phyloP scores from a whole-genome alignment of 1,284 basidiomycete species.

The Lentinula novae-zelandiae region DNA sequence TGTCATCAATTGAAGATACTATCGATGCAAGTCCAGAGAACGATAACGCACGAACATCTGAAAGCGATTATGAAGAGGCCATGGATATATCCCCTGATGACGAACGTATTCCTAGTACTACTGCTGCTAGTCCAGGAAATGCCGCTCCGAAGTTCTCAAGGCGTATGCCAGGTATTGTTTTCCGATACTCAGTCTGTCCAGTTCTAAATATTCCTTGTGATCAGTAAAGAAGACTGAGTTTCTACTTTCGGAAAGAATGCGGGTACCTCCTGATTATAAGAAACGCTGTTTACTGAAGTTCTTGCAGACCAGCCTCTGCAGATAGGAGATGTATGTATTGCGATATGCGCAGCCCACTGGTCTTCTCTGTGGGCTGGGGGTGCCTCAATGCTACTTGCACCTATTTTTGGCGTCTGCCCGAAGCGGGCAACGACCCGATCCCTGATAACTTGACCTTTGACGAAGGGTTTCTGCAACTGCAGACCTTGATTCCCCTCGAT shows the following conservation, averaged over 20 bases:
- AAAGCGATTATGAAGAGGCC: background rate
- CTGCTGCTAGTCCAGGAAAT: background rate
- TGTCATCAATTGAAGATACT: background rate
- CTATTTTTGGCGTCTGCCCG: slow-evolving; percentile 45
- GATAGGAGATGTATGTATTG: slow-evolving; percentile 31
- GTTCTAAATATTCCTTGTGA: background rate
- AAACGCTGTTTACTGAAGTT: background rate
- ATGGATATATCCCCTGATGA: background rate
- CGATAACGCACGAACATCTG: slow-evolving; percentile 1
- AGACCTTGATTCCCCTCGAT: slow-evolving; percentile 17
- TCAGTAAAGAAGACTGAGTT: slow-evolving; percentile 6
- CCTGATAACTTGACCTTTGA: slow-evolving; percentile 41
- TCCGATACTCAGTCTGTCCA: background rate
- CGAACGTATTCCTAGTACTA: background rate
- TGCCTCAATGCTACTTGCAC: slow-evolving; percentile 57
- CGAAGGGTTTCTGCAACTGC: slow-evolving; percentile 40
- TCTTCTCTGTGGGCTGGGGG: slow-evolving; percentile 57
- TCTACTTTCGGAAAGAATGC: slow-evolving; percentile 10
- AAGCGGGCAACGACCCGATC: slow-evolving; percentile 23
- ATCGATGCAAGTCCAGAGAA: background rate
- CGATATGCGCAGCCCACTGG: slow-evolving; percentile 37
- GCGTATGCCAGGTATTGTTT: slow-evolving; percentile 10
- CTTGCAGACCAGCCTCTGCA: background rate
- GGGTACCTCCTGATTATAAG: background rate
- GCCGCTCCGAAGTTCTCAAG: background rate